Evolutionary conservation across 163 green algal species (phyloP).

Genomic region (Chlamydomonas reinhardtii): DNA sequence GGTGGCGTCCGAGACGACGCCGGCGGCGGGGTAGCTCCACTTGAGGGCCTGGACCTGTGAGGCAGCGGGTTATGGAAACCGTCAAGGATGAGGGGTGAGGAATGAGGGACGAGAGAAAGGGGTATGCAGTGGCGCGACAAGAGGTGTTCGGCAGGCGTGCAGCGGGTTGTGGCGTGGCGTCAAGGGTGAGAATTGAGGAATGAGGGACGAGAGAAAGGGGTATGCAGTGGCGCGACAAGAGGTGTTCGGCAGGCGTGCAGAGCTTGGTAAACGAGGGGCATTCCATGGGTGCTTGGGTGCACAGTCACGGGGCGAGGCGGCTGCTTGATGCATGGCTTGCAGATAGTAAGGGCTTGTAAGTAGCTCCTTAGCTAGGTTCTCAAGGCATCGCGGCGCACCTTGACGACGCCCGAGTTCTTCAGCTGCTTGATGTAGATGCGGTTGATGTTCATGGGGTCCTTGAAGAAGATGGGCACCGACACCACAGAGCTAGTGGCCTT

Average conservation of each 20-base stretch:
- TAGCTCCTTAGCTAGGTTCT: too few species aligned
- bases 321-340: too few species aligned
- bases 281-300: too few species aligned
- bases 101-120: neutral
- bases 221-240: neutral
- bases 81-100: neutral
- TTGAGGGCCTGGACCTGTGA: slow-evolving; percentile 5
- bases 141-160: too few species aligned
- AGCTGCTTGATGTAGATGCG: slow-evolving; percentile 6
- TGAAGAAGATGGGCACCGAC: neutral
- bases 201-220: neutral
- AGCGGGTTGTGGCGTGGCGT: too few species aligned
- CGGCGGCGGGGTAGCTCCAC: neutral
- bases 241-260: too few species aligned
- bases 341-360: too few species aligned
- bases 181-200: neutral
- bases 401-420: neutral
- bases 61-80: too few species aligned
- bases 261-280: too few species aligned
- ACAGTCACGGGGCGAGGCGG: too few species aligned
- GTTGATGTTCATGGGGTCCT: slow-evolving; percentile 10
- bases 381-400: neutral
- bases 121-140: neutral
- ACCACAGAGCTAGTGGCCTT: neutral
- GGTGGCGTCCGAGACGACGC: neutral